Conservation (phyloP, 2,329 filamentous ascomycete genomes). For the Waltergamsia citrina region DNA sequence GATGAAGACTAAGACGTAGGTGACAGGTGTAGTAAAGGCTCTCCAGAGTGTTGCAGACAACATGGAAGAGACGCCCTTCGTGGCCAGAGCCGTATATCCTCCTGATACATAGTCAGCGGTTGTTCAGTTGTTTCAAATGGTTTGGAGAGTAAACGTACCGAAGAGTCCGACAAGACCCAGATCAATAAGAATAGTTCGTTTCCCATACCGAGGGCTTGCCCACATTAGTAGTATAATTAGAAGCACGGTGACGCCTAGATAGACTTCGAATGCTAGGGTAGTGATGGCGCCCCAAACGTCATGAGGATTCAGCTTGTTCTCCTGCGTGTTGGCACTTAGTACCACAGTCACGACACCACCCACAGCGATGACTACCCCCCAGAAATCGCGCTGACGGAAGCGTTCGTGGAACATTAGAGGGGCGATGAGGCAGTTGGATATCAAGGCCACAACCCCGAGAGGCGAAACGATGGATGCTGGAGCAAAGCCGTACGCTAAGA, state of each 20-base stretch:
- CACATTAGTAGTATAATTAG: constrained; percentile 74
- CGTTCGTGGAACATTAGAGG: constrained; percentile 87
- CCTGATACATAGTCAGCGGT: constrained; percentile 50
- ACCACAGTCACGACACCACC: constrained; percentile 87
- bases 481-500: constrained; percentile 93
- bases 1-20: constrained; percentile 74
- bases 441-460: constrained; percentile 87
- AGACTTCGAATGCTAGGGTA: constrained; percentile 82
- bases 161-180: constrained; percentile 88
- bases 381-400: constrained; percentile 76
- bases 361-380: constrained; percentile 81
- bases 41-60: constrained; percentile 84
- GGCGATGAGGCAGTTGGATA: constrained; percentile 95
- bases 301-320: constrained; percentile 82
- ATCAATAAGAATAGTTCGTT: constrained; percentile 81
- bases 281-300: constrained; percentile 88
- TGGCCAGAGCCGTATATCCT: constrained; percentile 92
- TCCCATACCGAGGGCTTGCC: constrained; percentile 75
- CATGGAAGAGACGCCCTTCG: constrained; percentile 92
- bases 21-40: constrained; percentile 84
- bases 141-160: constrained; percentile 43
- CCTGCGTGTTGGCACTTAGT: constrained; percentile 78
- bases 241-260: constrained; percentile 65
- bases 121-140: constrained; percentile 7
- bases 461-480: constrained; percentile 96